Conservation (phyloP, 768 basidiomycete genomes). For the Lactarius pseudohatsudake region DNA sequence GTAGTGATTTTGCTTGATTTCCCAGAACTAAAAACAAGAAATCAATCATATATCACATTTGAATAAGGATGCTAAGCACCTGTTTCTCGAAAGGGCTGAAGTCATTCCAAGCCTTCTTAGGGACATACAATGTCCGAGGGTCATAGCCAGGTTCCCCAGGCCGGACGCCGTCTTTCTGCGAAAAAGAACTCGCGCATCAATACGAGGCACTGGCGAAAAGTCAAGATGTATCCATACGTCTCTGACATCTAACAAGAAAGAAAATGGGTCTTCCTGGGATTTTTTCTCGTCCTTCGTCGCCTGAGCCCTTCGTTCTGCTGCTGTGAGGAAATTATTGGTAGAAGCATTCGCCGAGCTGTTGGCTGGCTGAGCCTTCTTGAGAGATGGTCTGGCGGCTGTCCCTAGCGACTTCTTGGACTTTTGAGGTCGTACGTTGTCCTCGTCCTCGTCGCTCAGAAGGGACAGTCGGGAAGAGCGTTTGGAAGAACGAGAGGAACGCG, state of each 20-base stretch:
- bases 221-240: constrained; percentile 52
- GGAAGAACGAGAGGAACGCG: constrained; percentile 52
- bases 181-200: background rate
- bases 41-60: constrained; percentile 1
- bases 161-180: constrained; percentile 73
- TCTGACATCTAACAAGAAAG: constrained; percentile 66
- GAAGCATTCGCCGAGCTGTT: constrained; percentile 31
- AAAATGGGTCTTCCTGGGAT: constrained; percentile 70
- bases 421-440: constrained; percentile 35
- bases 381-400: constrained; percentile 35
- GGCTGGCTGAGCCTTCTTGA: constrained; percentile 36
- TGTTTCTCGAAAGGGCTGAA: constrained; percentile 98
- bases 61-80: constrained; percentile 34
- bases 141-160: constrained; percentile 89
- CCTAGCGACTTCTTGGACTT: constrained; percentile 40
- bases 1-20: constrained; percentile 97
- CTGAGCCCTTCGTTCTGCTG: constrained; percentile 74
- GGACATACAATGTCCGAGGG: constrained; percentile 82
- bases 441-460: constrained; percentile 44
- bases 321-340: constrained; percentile 64
- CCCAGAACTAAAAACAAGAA: constrained; percentile 37
- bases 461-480: constrained; percentile 40
- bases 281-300: constrained; percentile 84
- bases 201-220: background rate
- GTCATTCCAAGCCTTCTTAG: constrained; percentile 66